A percentile compares a stretch with the other conserved stretches of the same genome.
These are phyloP conservation scores for Podaxis pistillaris DNA, from an alignment of 768 basidiomycete genomes.

Conservation along the genomic window DNA sequence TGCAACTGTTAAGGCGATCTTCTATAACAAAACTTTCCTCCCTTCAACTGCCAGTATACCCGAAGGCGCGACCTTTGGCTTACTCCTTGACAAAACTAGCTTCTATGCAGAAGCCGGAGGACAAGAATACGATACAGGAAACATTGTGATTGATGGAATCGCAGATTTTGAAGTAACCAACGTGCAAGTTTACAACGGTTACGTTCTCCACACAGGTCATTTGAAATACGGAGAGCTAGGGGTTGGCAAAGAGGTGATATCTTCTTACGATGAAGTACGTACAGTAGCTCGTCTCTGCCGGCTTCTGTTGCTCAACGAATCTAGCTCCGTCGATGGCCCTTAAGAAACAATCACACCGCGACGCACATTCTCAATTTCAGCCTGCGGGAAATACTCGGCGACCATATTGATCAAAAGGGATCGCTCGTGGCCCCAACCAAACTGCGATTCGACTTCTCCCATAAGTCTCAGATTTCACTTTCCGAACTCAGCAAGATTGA, in stretches of 20 bases:
- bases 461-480: constrained; percentile 82
- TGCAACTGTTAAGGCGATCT: constrained; percentile 79
- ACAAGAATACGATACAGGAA: constrained; percentile 96
- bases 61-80: constrained; percentile 68
- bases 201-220: constrained; percentile 89
- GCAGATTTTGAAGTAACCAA: constrained; percentile 93
- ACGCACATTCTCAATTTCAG: constrained; percentile 97
- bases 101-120: constrained; percentile 99
- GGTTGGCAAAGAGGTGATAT: constrained; percentile 79
- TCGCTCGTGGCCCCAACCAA: constrained; percentile 95
- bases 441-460: constrained; percentile 97
- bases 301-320: constrained; percentile 4
- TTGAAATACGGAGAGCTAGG: constrained; percentile 85
- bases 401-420: constrained; percentile 97
- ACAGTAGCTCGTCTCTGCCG: not conserved
- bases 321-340: constrained; percentile 88
- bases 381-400: constrained; percentile 91
- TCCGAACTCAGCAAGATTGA: constrained; percentile 84
- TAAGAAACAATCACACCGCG: constrained; percentile 97
- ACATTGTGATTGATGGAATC: constrained; percentile 86
- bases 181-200: constrained; percentile 93
- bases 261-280: constrained; percentile 88
- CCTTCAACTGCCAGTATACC: constrained; percentile 66
- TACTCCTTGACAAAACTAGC: constrained; percentile 88
- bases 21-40: constrained; percentile 75